These are phyloP conservation scores for Dictyostelium citrinum DNA, from an alignment of 78 protist species.

Conservation along the genomic window DNA sequence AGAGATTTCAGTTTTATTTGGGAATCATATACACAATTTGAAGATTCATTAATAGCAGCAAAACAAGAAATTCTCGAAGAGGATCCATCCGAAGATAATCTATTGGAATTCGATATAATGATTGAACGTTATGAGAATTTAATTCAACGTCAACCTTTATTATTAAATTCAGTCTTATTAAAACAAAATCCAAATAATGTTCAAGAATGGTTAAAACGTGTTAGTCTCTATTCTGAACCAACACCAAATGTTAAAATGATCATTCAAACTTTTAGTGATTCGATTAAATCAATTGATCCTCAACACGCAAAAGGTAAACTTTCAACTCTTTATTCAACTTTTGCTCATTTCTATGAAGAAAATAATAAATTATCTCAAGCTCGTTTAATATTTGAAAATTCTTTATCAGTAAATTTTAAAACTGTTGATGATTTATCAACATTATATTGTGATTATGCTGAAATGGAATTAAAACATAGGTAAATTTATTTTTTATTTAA, in stretches of 20 bases:
- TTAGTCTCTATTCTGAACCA: slow-evolving; percentile 72
- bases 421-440: slow-evolving; percentile 91
- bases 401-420: slow-evolving; percentile 28
- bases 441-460: slow-evolving; percentile 95
- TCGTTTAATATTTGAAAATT: slow-evolving; percentile 85
- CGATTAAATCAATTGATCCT: slow-evolving; percentile 86
- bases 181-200: slow-evolving; percentile 98
- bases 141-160: slow-evolving; percentile 86
- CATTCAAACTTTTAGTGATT: slow-evolving; percentile 80
- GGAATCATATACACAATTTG: slow-evolving; percentile 96
- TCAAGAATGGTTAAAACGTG: slow-evolving; percentile 97
- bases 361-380: slow-evolving; percentile 80
- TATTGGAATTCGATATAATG: slow-evolving; percentile 84
- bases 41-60: slow-evolving; percentile 85
- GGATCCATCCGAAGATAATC: slow-evolving; percentile 18
- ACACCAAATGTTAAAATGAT: slow-evolving; percentile 23
- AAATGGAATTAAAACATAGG: slow-evolving; percentile 93
- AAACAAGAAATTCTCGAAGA: slow-evolving; percentile 59
- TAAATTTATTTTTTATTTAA: not conserved
- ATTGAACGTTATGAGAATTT: slow-evolving; percentile 90
- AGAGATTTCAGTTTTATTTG: slow-evolving; percentile 95
- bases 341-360: slow-evolving; percentile 82
- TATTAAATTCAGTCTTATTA: slow-evolving; percentile 89
- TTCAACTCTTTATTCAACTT: slow-evolving; percentile 82
- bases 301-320: slow-evolving; percentile 87